Base-by-base conservation (phyloP, 2,329 filamentous ascomycete genomes). In the Colletotrichum truncatum region DNA sequence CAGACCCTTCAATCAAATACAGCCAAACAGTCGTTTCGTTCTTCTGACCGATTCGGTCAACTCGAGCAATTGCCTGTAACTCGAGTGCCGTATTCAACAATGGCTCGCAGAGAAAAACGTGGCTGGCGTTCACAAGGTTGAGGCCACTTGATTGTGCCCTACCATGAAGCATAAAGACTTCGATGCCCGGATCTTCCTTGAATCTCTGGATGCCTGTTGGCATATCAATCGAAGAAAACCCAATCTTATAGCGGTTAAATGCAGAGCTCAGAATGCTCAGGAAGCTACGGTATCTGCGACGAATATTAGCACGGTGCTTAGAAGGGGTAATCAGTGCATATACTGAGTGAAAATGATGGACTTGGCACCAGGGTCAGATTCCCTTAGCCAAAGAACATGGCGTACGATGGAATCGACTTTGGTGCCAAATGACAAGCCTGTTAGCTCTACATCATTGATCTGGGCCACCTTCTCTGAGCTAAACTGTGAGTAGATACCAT, bases 41-140 rank as follows among this genome's bases (percentile, higher is more conserved):
- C 68, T 90, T 85, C 77, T 98, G 96, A 0, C 96, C 96, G 68
- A 99, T 99, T 34, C 96, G 89, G 75, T 99, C 94, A 1, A 99
- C 94, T 60, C 96, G 91, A 1, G 95, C 94, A 73, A 98, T 97
- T 12, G 94, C 95, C 77, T 99, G 96, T 9, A 98, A 84, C 77
- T 98, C 96, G 14, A 99, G 88, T 0, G 94, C 94, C 0, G 95
- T 95, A 74, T 98, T 97, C 70, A 98, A 89, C 4, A 98, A 82
- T 3, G 96, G 96, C 74, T 99, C 96, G 75, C 94, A 97, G 4
- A 99, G 85, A 73, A 98, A 97, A 2, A 98, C 94, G 74, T 98
- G 94, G 49, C 89, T 97, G 4, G 95, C 96, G 72, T 97, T 95
- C 69, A 97, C 91, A 0, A 99, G 86, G 67, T 97, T 98, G 28